Conservation (phyloP, 179 eudicot species). For the Gypsophila paniculata region DNA sequence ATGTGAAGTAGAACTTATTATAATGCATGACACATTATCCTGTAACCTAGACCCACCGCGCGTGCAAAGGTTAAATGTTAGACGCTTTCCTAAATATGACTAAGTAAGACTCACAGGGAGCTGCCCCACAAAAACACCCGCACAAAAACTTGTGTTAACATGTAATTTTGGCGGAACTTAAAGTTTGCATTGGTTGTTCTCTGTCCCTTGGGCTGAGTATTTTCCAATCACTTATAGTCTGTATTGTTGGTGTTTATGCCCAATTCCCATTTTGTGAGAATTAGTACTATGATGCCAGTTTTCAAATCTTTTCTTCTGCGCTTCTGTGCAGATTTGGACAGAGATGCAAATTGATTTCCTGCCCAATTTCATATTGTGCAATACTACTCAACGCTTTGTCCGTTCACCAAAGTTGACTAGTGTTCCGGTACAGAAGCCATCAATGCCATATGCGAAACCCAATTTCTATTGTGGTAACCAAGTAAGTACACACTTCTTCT, state of each 20-base stretch:
- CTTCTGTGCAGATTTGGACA: constrained; percentile 65
- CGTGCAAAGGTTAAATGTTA: constrained; percentile 7
- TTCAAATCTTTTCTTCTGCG: constrained; percentile 6
- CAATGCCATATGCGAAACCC: constrained; percentile 80
- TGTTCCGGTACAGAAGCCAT: constrained; percentile 86
- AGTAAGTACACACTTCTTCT: constrained; percentile 38
- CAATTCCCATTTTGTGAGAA: neutral
- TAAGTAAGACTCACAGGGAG: neutral
- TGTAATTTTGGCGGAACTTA: neutral
- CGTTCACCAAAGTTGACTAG: constrained; percentile 66
- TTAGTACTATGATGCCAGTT: neutral
- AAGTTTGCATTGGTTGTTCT: neutral
- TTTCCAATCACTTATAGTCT: neutral
- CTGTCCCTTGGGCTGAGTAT: neutral
- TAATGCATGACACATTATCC: neutral
- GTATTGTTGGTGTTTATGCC: neutral
- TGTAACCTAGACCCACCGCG: neutral
- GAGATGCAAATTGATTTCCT: constrained; percentile 98
- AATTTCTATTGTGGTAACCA: constrained; percentile 90
- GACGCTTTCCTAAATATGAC: neutral
- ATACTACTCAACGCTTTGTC: constrained; percentile 92
- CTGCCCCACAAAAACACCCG: neutral
- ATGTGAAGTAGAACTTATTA: neutral
- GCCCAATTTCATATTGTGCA: constrained; percentile 85
- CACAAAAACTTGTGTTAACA: neutral